These are phyloP conservation scores for Syzygium jambos DNA, from an alignment of 345 rosid species.

Conservation along the genomic window DNA sequence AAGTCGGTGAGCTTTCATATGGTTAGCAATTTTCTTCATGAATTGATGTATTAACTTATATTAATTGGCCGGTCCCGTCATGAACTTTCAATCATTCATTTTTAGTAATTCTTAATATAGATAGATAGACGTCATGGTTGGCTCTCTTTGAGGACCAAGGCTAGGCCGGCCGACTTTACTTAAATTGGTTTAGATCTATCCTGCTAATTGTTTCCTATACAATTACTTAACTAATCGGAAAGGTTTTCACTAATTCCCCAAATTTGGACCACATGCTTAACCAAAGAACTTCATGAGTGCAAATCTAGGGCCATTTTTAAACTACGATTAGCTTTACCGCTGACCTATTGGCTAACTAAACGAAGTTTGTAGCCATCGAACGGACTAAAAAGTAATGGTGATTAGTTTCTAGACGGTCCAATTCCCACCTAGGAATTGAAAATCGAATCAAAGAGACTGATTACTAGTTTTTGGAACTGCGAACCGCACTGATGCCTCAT, in stretches of 20 bases:
- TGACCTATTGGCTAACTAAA: background rate
- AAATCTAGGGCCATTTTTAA: background rate
- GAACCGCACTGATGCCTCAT: too few relatives aligned
- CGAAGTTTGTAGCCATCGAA: background rate
- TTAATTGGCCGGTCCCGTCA: background rate
- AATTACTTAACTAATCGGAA: background rate
- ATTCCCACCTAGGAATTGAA: too few relatives aligned
- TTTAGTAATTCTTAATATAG: too few relatives aligned
- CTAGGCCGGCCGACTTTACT: background rate
- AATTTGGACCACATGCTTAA: background rate
- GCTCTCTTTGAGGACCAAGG: background rate
- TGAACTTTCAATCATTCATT: too few relatives aligned
- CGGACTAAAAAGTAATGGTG: background rate
- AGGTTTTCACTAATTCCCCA: background rate
- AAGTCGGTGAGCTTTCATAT: background rate
- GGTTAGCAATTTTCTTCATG: background rate
- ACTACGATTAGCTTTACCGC: background rate
- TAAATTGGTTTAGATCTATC: background rate
- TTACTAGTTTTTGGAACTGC: too few relatives aligned
- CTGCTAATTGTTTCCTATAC: background rate
- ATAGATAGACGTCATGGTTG: background rate
- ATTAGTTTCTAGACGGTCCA: too few relatives aligned
- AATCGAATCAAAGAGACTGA: too few relatives aligned
- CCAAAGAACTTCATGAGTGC: background rate
- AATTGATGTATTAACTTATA: background rate